Conservation (phyloP, 192 early-diverging fungal species). For the Coemansia pectinata region DNA sequence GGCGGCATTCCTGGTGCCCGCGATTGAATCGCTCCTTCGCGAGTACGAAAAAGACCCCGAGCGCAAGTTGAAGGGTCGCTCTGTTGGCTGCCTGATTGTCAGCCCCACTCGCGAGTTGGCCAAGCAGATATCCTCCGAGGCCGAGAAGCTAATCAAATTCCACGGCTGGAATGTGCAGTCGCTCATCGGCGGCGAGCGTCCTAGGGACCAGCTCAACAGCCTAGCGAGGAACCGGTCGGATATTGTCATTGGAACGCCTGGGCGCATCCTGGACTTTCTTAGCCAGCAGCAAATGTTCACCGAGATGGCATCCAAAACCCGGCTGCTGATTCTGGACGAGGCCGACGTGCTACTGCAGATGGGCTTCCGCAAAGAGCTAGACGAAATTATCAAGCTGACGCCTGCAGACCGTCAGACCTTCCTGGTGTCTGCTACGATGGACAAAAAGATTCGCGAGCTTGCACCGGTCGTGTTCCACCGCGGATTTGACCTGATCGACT, state of each 20-base stretch:
- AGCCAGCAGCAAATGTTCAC: conserved; percentile 57
- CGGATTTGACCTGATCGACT: conserved; percentile 74
- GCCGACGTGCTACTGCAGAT: conserved; percentile 93
- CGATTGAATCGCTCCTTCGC: conserved; percentile 69
- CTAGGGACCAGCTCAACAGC: conserved; percentile 54
- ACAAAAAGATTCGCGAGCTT: conserved; percentile 65
- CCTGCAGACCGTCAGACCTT: conserved; percentile 80
- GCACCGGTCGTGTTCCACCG: conserved; percentile 65
- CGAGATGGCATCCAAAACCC: conserved; percentile 52
- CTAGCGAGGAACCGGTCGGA: conserved; percentile 64
- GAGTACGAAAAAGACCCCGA: conserved; percentile 66
- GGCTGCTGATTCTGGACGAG: conserved; percentile 85
- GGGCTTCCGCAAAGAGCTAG: conserved; percentile 88
- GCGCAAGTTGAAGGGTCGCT: conserved; percentile 43
- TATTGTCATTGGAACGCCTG: conserved; percentile 94
- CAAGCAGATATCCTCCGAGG: conserved; percentile 79
- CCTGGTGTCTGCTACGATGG: conserved; percentile 93
- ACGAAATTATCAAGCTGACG: conserved; percentile 62
- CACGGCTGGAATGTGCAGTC: conserved; percentile 67
- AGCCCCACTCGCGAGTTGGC: conserved; percentile 93
- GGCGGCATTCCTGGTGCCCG: conserved; percentile 89
- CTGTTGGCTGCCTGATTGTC: conserved; percentile 71
- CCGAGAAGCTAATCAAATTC: conserved; percentile 61
- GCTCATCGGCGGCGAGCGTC: conserved; percentile 78
- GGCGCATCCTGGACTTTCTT: conserved; percentile 82